A percentile compares a stretch with the other conserved stretches of the same genome.
phyloP scores from a whole-genome alignment of 257 asterid species.

The Avicennia marina region DNA sequence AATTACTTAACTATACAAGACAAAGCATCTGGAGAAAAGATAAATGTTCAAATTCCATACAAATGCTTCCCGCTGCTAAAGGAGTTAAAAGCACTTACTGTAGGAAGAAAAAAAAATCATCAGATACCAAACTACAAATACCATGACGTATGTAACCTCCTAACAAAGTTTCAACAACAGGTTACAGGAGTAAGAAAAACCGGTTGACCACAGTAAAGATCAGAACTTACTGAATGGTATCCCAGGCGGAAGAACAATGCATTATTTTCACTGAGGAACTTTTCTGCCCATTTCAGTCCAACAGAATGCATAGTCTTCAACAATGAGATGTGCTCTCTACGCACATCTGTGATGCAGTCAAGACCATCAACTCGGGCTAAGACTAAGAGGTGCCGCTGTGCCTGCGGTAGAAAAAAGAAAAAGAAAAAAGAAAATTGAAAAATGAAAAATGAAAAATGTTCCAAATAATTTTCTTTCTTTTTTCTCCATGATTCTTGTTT shows the following conservation, averaged over 20 bases:
- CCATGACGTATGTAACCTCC: no score
- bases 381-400: constrained; percentile 66
- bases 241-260: constrained; percentile 79
- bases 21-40: no score
- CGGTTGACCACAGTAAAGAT: neutral
- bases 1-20: no score
- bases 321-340: constrained; percentile 49
- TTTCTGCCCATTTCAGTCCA: constrained; percentile 76
- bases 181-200: neutral
- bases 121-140: no score
- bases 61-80: no score
- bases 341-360: constrained; percentile 62
- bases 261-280: constrained; percentile 43
- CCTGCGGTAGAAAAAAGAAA: constrained; percentile 40
- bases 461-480: neutral
- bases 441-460: neutral
- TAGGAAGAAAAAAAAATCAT: no score
- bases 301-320: constrained; percentile 63
- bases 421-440: no score
- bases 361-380: constrained; percentile 70
- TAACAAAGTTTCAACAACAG: no score
- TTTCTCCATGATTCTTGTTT: neutral
- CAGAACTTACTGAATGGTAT: constrained; percentile 71
- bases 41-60: no score
- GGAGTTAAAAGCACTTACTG: no score